Base-by-base conservation (phyloP, 2,329 filamentous ascomycete genomes). In the Aspergillus aculeatinus region DNA sequence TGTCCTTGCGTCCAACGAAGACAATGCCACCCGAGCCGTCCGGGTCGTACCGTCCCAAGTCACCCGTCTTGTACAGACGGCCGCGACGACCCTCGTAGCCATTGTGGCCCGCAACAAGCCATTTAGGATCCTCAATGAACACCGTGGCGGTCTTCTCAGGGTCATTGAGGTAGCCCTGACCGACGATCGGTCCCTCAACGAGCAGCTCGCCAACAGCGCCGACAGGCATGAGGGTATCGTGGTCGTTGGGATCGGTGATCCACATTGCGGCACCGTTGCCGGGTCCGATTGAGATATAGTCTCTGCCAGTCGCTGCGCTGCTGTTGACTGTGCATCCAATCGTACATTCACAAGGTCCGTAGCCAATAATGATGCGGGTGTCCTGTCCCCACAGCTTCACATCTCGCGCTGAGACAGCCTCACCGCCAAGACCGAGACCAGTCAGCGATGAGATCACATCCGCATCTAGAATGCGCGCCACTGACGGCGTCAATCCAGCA, bases 401-500 rank as follows among this genome's bases (percentile, higher is more conserved):
- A 53, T 80, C 75, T 48, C 73, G 71, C 0, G 75, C 72, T 1
- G 78, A 75, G 5, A 73, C 73, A 1, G 79, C 76, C 59, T 82
- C 80, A n/a, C 79, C 79, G 31, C 78, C 77, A 9, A 82, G 72
- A 4, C 74, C 72, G 19, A 82, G 66, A 1, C 71, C 60, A 71
- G 74, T 67, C 16, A 83, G 68, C 1, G 73, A 74, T 16, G 76
- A 70, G 9, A 82, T 75, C 7, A 80, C 77, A 54, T 74, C 68
- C 0, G 78, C 70, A 12, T 76, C 72, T 14, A 83, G 59, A 5
- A 81, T 71, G 4, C 77, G 72, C 0, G 85, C 85, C n/a, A 89
- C 79, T 0, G 84, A 80, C 0, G 85, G 82, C 0, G 87, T 89
- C 69, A 89, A 79, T 65, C 85, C 83, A 0, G 80, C 82, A 76